phyloP scores from a whole-genome alignment of 2,329 filamentous ascomycete species.

The Colletotrichum paranaense region DNA sequence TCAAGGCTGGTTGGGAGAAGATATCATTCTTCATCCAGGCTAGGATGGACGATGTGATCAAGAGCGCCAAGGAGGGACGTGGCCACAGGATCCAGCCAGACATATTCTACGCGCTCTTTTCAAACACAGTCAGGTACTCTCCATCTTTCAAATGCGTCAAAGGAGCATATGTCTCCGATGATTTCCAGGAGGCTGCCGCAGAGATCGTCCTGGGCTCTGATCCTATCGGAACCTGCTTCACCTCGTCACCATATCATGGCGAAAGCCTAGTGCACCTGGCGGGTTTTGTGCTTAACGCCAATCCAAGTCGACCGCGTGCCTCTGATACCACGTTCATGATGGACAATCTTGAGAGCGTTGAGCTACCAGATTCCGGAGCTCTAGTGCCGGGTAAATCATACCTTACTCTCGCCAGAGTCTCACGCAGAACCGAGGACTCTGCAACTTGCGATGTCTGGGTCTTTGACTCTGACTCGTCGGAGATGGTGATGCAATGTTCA shows the following conservation, averaged over 20 bases:
- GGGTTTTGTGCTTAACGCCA: not conserved
- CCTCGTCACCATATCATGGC: not conserved
- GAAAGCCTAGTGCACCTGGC: not conserved
- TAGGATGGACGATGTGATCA: not conserved
- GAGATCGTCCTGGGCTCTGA: not conserved
- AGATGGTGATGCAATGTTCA: not conserved
- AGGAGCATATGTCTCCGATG: no score
- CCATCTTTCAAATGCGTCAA: no score
- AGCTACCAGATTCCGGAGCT: not conserved
- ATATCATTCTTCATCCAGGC: not conserved
- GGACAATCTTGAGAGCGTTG: not conserved
- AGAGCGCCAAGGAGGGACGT: no score
- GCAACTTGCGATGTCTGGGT: conserved; percentile 1
- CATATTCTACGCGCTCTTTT: no score
- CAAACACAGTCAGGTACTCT: no score
- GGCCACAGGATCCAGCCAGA: no score
- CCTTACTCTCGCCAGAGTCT: not conserved
- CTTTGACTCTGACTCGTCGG: not conserved
- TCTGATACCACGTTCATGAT: conserved; percentile 1
- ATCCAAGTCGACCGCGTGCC: not conserved
- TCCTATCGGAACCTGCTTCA: not conserved
- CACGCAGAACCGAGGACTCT: not conserved
- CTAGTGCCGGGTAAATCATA: not conserved
- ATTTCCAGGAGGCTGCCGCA: not conserved
- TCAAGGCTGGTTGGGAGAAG: not conserved